Base-by-base conservation (phyloP, 1,284 basidiomycete genomes). In the Tilletia setariae region DNA sequence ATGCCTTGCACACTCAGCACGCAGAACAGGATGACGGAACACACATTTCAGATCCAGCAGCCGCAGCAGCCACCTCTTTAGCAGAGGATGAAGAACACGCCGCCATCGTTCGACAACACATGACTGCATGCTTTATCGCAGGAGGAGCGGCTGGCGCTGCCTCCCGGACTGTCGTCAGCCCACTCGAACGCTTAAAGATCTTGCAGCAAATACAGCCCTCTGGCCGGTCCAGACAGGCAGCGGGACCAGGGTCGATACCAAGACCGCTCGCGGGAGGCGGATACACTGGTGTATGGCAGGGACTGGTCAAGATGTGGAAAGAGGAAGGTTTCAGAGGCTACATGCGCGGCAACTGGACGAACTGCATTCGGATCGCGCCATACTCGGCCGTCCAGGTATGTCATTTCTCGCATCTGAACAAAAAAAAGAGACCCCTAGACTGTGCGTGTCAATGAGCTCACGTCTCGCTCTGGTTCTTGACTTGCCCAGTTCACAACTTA, bases 291-390 rank as follows among this genome's bases (percentile, higher is more conserved):
- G 80, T 82, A n/a, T 71, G 72, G 67, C 68, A 73, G 0, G 80
- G 80, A 2, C 72, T 82, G 0, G 63, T 67, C 49, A 79, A 78
- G 66, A 96, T 96, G 90, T 95, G 92, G 91, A 85, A 86, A 74
- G 93, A 95, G 81, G 94, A 97, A 83, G 94, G 94, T 1, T 90
- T 94, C 83, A 87, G 85, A 76, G 94, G 94, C 2, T 94, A 89
- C 83, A 94, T 96, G 93, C 87, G 93, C 64, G 86, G 86, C 11
- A 87, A 87, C 72, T 93, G 93, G 16, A 92, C 95, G 82, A 97
- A 97, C 83, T 95, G 94, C 83, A 82, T 96, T 73, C 88, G 94
- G 66, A 93, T 93, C 74, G 88, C 92, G 68, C 85, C 85, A 9
- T 87, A 85, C 79, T 91, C 89, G 72, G 91, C 92, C 25, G 91